Evolutionary conservation across 257 asterid genomes (phyloP).

Genomic region (Osmanthus fragrans): DNA sequence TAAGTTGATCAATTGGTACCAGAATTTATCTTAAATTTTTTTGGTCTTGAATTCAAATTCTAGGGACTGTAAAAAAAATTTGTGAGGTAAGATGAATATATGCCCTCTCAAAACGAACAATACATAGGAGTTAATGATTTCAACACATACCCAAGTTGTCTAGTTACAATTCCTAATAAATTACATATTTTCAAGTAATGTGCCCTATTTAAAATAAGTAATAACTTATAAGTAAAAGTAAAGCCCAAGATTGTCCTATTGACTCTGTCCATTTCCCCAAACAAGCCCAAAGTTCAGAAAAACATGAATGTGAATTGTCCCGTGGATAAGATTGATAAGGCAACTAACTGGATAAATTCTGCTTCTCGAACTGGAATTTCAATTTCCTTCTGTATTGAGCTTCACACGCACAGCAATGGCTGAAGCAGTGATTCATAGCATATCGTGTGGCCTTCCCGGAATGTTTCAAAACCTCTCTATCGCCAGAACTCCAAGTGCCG

Average conservation of each 20-base stretch:
- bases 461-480: slow-evolving; percentile 56
- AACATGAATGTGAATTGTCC: not conserved
- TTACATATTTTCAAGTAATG: too few species aligned
- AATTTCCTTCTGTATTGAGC: not conserved
- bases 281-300: not conserved
- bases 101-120: too few species aligned
- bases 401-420: slow-evolving; percentile 30
- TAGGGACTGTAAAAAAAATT: too few species aligned
- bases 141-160: too few species aligned
- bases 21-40: too few species aligned
- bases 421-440: slow-evolving; percentile 54
- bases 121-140: too few species aligned
- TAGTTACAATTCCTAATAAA: too few species aligned
- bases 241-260: not conserved
- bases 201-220: too few species aligned
- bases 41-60: too few species aligned
- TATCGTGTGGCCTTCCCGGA: slow-evolving; percentile 52
- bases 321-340: not conserved
- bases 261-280: not conserved
- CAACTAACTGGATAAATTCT: not conserved
- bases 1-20: too few species aligned
- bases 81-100: too few species aligned
- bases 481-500: slow-evolving; percentile 25
- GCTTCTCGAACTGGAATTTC: not conserved
- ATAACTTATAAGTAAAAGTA: too few species aligned